Evolutionary conservation across 371 early-diverging fungal species (phyloP).

Genomic region (Apophysomyces ossiformis): DNA sequence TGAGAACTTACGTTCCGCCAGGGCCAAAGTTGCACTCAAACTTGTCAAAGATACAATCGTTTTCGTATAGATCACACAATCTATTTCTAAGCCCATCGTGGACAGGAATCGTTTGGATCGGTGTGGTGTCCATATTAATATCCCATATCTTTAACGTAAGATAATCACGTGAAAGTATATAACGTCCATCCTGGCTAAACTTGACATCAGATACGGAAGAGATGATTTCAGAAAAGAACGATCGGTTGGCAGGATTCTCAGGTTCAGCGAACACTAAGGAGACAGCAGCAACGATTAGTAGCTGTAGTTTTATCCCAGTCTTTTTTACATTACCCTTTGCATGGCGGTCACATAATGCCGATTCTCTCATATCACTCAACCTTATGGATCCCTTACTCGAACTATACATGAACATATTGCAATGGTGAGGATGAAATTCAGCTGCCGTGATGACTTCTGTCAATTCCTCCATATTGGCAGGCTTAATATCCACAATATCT

Average conservation of each 20-base stretch:
- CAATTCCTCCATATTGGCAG: constrained; percentile 93
- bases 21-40: constrained; percentile 96
- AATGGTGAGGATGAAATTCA: constrained; percentile 88
- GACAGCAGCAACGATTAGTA: background rate
- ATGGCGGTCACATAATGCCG: constrained; percentile 86
- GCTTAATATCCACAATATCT: constrained; percentile 96
- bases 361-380: constrained; percentile 87
- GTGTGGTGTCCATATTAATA: constrained; percentile 91
- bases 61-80: constrained; percentile 96
- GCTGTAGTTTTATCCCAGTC: no score
- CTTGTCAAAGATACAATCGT: constrained; percentile 98
- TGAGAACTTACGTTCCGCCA: constrained; percentile 62
- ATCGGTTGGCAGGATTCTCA: constrained; percentile 90
- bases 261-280: constrained; percentile 87
- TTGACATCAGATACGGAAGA: constrained; percentile 94
- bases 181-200: constrained; percentile 94
- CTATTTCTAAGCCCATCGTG: constrained; percentile 92
- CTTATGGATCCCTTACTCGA: constrained; percentile 92
- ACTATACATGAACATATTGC: constrained; percentile 91
- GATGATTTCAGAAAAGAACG: constrained; percentile 97
- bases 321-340: constrained; percentile 58
- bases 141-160: constrained; percentile 96
- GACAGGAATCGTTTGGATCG: constrained; percentile 88
- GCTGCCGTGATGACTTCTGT: constrained; percentile 96
- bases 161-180: constrained; percentile 95